Base-by-base conservation (phyloP, 2,329 filamentous ascomycete species). In the Phyllachora maydis region DNA sequence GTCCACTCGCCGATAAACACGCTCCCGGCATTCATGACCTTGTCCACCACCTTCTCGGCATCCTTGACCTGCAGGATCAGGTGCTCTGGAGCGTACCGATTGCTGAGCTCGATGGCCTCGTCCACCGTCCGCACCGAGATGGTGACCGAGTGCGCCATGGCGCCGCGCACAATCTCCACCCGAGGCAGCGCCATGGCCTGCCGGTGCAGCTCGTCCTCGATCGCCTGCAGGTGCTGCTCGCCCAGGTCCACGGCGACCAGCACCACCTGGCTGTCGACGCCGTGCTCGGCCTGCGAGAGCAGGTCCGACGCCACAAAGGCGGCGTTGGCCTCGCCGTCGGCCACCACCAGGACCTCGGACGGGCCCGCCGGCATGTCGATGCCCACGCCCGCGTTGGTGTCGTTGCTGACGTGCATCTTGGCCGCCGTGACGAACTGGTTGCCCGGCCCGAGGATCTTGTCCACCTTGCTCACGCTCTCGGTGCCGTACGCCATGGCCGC, bases 311-410 rank as follows among this genome's bases (percentile, higher is more conserved):
- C 88, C 23, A 98, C 85, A 42, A 95, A 98, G 1, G 79, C 81
- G 4, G 88, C 85, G 43, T 91, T 85, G 23, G 88, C 70, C 23
- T 72, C 62, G 45, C 71, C 67, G 51, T 98, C 88, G 15, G 88
- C 88, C 24, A 98, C 63, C 27, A 98, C 88, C n/a, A 98, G 65
- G 3, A 98, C 82, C 46, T 98, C 88, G 17, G 82, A 92, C 0
- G 88, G 88, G 0, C 88, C 88, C 17, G 88, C 88, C 8, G 88
- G 88, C 88, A 98, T 98, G 43, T 98, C 88, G 39, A 98, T 98
- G 47, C 81, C 74, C 19, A 93, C 83, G 12, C 79, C 77, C 8
- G 88, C 88, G 29, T 82, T 90, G 21, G 88, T 95, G 45, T 98
- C 88, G 47, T 98, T 98, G 49, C 75, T 79, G 20, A 98, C 88